Conservation (phyloP, 2,329 filamentous ascomycete species). For the Venturia nashicola region DNA sequence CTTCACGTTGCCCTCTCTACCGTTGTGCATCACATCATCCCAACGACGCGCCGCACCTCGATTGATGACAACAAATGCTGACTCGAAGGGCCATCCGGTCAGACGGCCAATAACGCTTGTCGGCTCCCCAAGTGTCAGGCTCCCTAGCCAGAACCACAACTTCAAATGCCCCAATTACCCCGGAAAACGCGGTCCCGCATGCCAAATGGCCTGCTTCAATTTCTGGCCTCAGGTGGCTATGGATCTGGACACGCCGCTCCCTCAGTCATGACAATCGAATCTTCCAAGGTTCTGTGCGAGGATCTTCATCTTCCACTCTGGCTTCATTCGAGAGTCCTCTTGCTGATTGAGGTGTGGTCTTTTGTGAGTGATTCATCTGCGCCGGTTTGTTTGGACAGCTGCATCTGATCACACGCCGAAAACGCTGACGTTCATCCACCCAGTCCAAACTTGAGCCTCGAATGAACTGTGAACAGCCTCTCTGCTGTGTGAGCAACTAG, state of each 20-base stretch:
- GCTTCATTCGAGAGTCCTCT: not conserved
- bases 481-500: not conserved
- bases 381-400: not conserved
- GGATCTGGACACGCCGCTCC: not conserved
- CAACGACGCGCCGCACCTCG: not conserved
- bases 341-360: not conserved
- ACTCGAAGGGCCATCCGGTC: not conserved
- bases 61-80: not conserved
- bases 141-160: not conserved
- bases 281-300: not conserved
- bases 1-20: not conserved
- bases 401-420: not conserved
- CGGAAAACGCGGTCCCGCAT: not conserved
- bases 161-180: not conserved
- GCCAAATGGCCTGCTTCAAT: not conserved
- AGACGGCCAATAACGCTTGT: not conserved
- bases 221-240: not conserved
- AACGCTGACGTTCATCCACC: not conserved
- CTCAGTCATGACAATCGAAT: not conserved
- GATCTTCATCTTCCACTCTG: not conserved
- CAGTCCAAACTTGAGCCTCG: not conserved
- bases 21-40: not conserved
- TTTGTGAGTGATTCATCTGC: not conserved
- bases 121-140: not conserved
- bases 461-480: not conserved